phyloP scores from a whole-genome alignment of 768 basidiomycete genomes.

The Mycena chlorophos region DNA sequence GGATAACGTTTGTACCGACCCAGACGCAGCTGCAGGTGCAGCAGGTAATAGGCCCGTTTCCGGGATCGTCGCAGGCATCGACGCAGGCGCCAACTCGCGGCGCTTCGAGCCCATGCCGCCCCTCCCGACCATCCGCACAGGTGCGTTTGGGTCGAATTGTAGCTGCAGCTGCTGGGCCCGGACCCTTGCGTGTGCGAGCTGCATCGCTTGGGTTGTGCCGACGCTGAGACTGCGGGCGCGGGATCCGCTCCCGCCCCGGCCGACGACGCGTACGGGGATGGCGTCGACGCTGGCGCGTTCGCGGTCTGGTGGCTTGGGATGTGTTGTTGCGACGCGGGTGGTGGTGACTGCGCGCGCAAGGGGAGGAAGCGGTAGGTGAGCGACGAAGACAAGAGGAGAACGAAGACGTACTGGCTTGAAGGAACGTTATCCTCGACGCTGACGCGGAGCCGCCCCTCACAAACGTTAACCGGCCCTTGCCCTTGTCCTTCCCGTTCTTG shows the following conservation, averaged over 20 bases:
- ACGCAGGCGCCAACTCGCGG: background rate
- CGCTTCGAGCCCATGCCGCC: constrained; percentile 12
- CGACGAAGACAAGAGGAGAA: background rate
- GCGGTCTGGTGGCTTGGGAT: background rate
- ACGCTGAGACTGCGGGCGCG: constrained; percentile 7
- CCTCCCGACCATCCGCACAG: constrained; percentile 10
- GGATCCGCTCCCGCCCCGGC: constrained; percentile 17
- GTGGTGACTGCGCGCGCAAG: background rate
- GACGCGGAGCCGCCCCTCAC: too few relatives aligned
- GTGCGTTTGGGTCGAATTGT: background rate
- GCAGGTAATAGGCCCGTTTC: background rate
- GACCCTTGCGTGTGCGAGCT: background rate
- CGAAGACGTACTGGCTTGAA: background rate
- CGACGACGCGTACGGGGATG: constrained; percentile 11
- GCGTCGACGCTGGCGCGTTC: background rate
- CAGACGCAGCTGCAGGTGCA: background rate
- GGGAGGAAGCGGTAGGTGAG: background rate
- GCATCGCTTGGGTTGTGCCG: background rate
- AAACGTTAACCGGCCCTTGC: too few relatives aligned
- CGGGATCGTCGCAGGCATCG: background rate
- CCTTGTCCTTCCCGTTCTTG: too few relatives aligned
- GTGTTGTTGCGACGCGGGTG: background rate
- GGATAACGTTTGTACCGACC: background rate
- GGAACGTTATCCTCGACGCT: background rate
- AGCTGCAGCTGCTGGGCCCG: background rate